Percentiles rank a stretch among this genome's conserved stretches.
phyloP scores from a whole-genome alignment of 106 monocot genomes.

The Chionographis japonica region DNA sequence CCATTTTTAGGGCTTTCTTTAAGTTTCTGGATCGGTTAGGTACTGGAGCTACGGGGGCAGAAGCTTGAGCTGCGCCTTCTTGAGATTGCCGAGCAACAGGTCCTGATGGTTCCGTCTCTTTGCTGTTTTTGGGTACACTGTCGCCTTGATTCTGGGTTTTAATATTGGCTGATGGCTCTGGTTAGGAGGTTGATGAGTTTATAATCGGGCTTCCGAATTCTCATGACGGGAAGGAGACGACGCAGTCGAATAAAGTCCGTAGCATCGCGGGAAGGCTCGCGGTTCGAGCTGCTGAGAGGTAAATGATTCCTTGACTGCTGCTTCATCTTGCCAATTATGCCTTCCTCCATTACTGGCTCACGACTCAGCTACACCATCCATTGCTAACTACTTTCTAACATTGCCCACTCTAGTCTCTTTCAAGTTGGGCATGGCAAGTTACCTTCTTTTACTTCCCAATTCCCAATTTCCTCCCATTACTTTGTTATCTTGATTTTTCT shows the following conservation, averaged over 20 bases:
- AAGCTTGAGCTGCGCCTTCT: constrained; percentile 74
- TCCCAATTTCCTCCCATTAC: no score
- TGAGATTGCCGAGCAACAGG: constrained; percentile 66
- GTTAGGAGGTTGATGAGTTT: constrained; percentile 82
- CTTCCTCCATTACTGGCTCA: no score
- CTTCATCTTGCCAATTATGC: no score
- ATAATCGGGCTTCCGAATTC: constrained; percentile 82
- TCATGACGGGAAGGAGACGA: constrained; percentile 67
- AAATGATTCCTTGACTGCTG: neutral
- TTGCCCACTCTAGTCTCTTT: no score
- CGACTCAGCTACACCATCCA: no score
- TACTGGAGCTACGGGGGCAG: constrained; percentile 63
- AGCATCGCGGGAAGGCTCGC: constrained; percentile 84
- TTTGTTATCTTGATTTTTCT: no score
- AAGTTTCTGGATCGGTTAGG: constrained; percentile 19
- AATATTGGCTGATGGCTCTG: neutral
- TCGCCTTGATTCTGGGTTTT: constrained; percentile 1
- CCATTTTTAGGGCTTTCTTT: neutral
- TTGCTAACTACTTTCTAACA: no score
- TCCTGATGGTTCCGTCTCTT: constrained; percentile 1
- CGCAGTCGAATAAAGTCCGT: constrained; percentile 88
- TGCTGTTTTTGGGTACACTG: neutral
- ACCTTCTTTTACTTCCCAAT: no score
- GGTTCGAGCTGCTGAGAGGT: constrained; percentile 82
- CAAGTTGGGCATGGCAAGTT: no score